Base-by-base conservation (phyloP, 495 filamentous ascomycete species). In the Darksidea phi region DNA sequence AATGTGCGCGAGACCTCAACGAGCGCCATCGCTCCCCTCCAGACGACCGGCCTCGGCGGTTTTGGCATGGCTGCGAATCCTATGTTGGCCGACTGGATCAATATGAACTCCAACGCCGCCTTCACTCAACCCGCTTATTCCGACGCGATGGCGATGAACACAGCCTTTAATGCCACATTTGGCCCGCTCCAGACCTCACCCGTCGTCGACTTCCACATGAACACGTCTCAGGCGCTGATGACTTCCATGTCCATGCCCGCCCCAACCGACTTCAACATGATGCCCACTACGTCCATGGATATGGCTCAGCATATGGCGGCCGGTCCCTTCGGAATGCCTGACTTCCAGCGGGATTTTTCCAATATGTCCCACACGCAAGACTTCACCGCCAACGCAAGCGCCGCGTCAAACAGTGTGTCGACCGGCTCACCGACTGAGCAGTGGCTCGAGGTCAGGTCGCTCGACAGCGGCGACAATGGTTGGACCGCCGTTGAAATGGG, bases 351-450 rank as follows among this genome's bases (percentile, higher is more conserved):
- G 6, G 60, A 68, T 25, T 52, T 70, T n/a, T n/a, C n/a, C n/a
- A n/a, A n/a, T 11, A 12, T 32, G 28, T 32, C 36, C 4, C 50
- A 45, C 52, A n/a, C 25, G 11, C 43, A 51, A 6, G 54, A 56
- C 45, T 51, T 38, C 37, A 52, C 54, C 26, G 43, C 53, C 15
- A 53, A 34, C 36, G 37, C 36, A 17, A 57, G 61, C 26, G 64
- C 56, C 25, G 42, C 67, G 2, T 51, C 67, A 5, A 70, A 60
- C 49, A 49, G 67, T n/a, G 85, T 61, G 21, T 28, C 85, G 47
- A 88, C 87, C 73, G 85, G 86, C 70, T 95, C 91, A 48, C 91
- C 91, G 7, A 90, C 87, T 0, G 87, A 88, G 59, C 91, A 86
- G 37, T 89, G 86, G 71, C 74, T 95, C 7, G 91, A 95, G 74